phyloP scores from a whole-genome alignment of 148 eudicot species.

The Nepenthes gracilis region DNA sequence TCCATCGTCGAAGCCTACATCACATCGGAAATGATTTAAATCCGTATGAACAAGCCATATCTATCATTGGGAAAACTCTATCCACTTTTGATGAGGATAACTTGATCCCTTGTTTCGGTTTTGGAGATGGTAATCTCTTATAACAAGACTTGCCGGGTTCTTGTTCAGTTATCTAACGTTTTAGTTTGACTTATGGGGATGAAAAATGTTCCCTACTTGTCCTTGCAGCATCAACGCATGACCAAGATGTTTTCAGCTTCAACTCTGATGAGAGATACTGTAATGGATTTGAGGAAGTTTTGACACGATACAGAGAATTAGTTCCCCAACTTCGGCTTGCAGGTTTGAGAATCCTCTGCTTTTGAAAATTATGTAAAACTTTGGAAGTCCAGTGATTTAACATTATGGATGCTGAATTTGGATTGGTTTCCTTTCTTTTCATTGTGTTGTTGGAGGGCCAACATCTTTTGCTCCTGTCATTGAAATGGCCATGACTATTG shows the following conservation, averaged over 20 bases:
- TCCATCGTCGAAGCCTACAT: slow-evolving; percentile 64
- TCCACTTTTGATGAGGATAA: slow-evolving; percentile 92
- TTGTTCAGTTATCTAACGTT: not conserved
- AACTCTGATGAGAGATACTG: slow-evolving; percentile 59
- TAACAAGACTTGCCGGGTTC: not conserved
- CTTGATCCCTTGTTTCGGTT: slow-evolving; percentile 89
- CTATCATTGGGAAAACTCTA: slow-evolving; percentile 83
- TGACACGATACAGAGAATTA: slow-evolving; percentile 62
- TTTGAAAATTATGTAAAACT: not conserved
- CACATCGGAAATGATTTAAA: slow-evolving; percentile 55
- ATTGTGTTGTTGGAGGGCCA: slow-evolving; percentile 39
- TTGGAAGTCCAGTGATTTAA: not conserved
- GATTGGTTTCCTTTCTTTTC: not conserved
- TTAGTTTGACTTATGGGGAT: not conserved
- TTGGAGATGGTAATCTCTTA: slow-evolving; percentile 82
- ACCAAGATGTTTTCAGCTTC: slow-evolving; percentile 86
- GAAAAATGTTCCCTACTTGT: not conserved
- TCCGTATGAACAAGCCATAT: slow-evolving; percentile 87
- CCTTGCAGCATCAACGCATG: slow-evolving; percentile 76
- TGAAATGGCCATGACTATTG: slow-evolving; percentile 89
- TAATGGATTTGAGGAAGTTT: slow-evolving; percentile 88
- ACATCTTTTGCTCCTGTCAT: slow-evolving; percentile 93
- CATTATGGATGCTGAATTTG: not conserved
- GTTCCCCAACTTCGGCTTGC: slow-evolving; percentile 73
- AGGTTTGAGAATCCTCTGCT: slow-evolving; percentile 27